Conservation (phyloP, 2,329 filamentous ascomycete genomes). For the Sclerotinia borealis region DNA sequence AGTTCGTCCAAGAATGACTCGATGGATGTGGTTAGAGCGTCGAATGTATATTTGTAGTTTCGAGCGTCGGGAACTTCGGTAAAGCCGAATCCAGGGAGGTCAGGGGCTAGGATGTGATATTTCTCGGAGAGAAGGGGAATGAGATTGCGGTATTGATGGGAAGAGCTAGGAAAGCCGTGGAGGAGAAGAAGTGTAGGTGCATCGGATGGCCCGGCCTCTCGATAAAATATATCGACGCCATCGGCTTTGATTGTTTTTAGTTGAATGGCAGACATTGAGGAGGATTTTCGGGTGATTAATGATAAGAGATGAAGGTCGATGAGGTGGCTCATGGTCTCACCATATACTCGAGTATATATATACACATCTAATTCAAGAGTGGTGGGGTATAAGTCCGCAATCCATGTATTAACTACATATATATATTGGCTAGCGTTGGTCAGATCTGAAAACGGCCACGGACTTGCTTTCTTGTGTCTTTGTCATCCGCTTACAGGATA, state of each 20-base stretch:
- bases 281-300: background rate
- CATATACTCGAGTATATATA: background rate
- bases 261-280: background rate
- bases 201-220: constrained; percentile 31
- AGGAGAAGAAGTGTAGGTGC: constrained; percentile 38
- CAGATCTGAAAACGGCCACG: background rate
- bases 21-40: constrained; percentile 42
- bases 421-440: background rate
- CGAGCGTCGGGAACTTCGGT: constrained; percentile 42
- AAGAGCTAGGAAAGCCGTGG: constrained; percentile 42
- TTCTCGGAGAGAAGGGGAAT: constrained; percentile 37
- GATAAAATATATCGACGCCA: constrained; percentile 39
- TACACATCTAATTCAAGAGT: background rate
- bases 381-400: background rate
- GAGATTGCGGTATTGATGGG: constrained; percentile 40
- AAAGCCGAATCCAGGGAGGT: constrained; percentile 56
- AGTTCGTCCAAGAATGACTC: constrained; percentile 44
- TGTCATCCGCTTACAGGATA: background rate
- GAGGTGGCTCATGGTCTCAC: background rate
- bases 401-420: background rate
- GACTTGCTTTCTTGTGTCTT: background rate
- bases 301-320: background rate
- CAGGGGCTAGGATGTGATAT: constrained; percentile 47
- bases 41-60: constrained; percentile 51
- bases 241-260: constrained; percentile 26